Conservation (phyloP, 139 green algal genomes). For the Auxenochlorella pyrenoidosa region DNA sequence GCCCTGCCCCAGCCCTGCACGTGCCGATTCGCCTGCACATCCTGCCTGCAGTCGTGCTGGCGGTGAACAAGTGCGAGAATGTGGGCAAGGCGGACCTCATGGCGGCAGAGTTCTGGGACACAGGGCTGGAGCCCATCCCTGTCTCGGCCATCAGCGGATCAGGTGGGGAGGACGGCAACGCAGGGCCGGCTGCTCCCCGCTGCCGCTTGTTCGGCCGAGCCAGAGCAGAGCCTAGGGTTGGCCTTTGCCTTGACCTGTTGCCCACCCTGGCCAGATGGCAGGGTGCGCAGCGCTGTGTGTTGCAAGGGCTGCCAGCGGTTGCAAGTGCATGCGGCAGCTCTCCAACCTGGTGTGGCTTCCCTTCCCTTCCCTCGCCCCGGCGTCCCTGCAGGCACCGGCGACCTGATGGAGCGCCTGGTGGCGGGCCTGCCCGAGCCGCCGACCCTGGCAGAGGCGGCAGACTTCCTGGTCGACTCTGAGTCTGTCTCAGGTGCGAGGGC, state of each 20-base stretch:
- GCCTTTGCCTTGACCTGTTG: no score
- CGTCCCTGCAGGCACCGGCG: slow-evolving; percentile 82
- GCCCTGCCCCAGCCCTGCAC: no score
- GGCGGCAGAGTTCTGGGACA: slow-evolving; percentile 91
- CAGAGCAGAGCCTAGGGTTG: no score
- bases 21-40: background rate
- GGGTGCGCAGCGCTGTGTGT: no score
- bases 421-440: slow-evolving; percentile 18
- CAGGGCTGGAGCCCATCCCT: slow-evolving; percentile 82
- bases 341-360: background rate
- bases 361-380: background rate
- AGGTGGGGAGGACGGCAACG: slow-evolving; percentile 15
- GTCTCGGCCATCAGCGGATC: slow-evolving; percentile 91
- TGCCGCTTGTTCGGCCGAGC: no score
- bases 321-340: no score
- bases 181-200: no score
- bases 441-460: background rate
- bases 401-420: slow-evolving; percentile 86
- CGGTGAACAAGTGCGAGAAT: slow-evolving; percentile 99
- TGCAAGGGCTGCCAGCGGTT: no score
- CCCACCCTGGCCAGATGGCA: no score
- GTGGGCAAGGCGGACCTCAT: slow-evolving; percentile 73
- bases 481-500: background rate
- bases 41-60: slow-evolving; percentile 73
- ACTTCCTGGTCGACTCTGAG: background rate